Conservation (phyloP, 1,284 basidiomycete species). For the Mycosarcoma maydis region DNA sequence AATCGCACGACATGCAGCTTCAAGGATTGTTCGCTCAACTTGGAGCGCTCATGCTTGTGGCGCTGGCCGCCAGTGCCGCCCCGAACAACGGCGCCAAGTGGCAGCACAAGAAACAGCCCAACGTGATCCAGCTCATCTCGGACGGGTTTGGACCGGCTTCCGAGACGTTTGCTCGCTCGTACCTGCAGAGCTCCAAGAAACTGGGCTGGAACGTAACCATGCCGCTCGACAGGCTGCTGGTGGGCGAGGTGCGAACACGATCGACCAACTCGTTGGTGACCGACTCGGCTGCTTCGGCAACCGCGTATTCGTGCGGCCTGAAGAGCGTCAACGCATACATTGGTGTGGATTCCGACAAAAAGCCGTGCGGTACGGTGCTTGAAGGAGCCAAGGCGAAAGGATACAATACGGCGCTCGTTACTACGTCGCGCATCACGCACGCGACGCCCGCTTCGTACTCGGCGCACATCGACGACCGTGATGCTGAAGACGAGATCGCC, state of each 20-base stretch:
- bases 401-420: slow-evolving; percentile 62
- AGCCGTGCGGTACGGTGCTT: slow-evolving; percentile 65
- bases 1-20: slow-evolving; percentile 22
- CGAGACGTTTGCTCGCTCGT: slow-evolving; percentile 64
- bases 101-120: slow-evolving; percentile 28
- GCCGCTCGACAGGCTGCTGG: slow-evolving; percentile 60
- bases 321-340: slow-evolving; percentile 65
- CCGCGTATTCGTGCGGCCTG: slow-evolving; percentile 64
- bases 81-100: slow-evolving; percentile 31
- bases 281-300: slow-evolving; percentile 65
- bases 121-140: slow-evolving; percentile 56
- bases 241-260: slow-evolving; percentile 63
- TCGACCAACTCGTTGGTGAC: slow-evolving; percentile 65
- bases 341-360: slow-evolving; percentile 62
- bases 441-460: slow-evolving; percentile 64
- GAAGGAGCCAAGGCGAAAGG: slow-evolving; percentile 65
- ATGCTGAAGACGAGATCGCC: slow-evolving; percentile 65
- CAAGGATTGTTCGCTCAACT: slow-evolving; percentile 33
- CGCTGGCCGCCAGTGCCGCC: slow-evolving; percentile 25
- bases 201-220: slow-evolving; percentile 49
- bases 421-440: slow-evolving; percentile 65
- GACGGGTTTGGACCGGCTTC: slow-evolving; percentile 66
- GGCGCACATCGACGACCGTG: slow-evolving; percentile 65
- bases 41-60: slow-evolving; percentile 37
- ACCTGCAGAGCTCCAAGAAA: slow-evolving; percentile 50